phyloP scores from a whole-genome alignment of 2,329 filamentous ascomycete species.

The Capronia epimyces region DNA sequence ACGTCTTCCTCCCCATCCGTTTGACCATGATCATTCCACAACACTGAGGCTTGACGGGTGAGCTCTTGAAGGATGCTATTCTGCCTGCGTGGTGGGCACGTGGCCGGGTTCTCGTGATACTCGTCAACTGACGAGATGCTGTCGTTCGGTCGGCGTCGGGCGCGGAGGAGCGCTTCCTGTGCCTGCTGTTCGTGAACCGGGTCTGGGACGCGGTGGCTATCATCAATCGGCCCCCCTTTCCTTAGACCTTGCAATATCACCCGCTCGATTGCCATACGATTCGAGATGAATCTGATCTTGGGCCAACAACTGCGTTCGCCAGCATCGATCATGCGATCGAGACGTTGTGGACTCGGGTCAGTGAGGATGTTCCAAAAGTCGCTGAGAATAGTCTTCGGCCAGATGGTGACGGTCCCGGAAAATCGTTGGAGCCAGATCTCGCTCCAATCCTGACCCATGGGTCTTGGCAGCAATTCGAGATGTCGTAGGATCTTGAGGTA shows the following conservation, averaged over 20 bases:
- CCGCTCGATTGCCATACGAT: constrained; percentile 77
- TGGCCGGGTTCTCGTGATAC: not conserved
- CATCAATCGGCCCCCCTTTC: constrained; percentile 30
- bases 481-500: constrained; percentile 94
- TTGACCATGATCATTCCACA: constrained; percentile 44
- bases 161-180: constrained; percentile 18
- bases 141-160: constrained; percentile 15
- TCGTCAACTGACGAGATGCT: constrained; percentile 12
- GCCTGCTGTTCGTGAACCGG: constrained; percentile 19
- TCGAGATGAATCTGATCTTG: constrained; percentile 84
- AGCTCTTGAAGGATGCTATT: constrained; percentile 41
- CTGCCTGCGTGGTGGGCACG: constrained; percentile 15
- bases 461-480: constrained; percentile 82
- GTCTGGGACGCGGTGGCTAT: constrained; percentile 26
- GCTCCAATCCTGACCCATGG: constrained; percentile 91
- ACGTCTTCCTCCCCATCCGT: constrained; percentile 41
- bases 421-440: constrained; percentile 96
- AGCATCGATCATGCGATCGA: constrained; percentile 83
- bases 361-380: constrained; percentile 84
- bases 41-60: constrained; percentile 43
- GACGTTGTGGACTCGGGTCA: constrained; percentile 68
- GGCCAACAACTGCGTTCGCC: constrained; percentile 87
- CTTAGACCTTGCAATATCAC: constrained; percentile 54
- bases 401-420: constrained; percentile 90
- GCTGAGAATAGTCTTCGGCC: constrained; percentile 72